phyloP scores from a whole-genome alignment of 495 filamentous ascomycete genomes.

The Pyrenula aspistea region DNA sequence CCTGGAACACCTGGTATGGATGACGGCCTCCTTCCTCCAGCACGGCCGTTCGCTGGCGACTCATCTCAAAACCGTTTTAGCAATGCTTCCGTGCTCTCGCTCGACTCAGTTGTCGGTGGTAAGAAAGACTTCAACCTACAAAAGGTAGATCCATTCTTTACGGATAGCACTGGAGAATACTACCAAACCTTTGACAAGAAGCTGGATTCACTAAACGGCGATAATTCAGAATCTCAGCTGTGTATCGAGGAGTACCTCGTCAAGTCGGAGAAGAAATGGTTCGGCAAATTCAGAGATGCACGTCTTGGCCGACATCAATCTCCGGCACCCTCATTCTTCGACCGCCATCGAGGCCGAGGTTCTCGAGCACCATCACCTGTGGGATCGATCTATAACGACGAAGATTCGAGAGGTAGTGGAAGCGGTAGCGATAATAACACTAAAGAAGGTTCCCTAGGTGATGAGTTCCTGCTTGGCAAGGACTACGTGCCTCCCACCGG shows the following conservation, averaged over 20 bases:
- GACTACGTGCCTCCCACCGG: conserved; percentile 57
- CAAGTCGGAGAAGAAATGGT: conserved; percentile 63
- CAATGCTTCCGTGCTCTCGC: conserved; percentile 33
- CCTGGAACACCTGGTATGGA: conserved; percentile 15
- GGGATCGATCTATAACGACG: conserved; percentile 24
- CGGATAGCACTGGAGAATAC: conserved; percentile 52
- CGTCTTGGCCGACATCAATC: conserved; percentile 36
- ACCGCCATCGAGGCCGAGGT: conserved; percentile 13
- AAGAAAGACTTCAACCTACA: conserved; percentile 54
- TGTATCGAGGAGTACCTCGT: conserved; percentile 58
- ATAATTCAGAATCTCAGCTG: conserved; percentile 44
- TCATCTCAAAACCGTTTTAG: conserved; percentile 25
- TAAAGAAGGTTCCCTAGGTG: conserved; percentile 6
- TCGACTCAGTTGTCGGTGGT: conserved; percentile 46
- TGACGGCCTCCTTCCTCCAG: conserved; percentile 18
- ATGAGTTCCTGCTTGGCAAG: conserved; percentile 51
- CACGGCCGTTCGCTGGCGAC: conserved; percentile 17
- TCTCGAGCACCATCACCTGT: conserved; percentile 16
- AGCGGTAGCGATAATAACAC: conserved; percentile 11
- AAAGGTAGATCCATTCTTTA: conserved; percentile 61
- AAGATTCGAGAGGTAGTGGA: conserved; percentile 24
- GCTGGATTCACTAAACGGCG: conserved; percentile 42
- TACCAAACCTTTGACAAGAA: conserved; percentile 47
- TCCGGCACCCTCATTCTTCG: conserved; percentile 29
- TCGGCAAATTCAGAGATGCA: conserved; percentile 48